Conservation (phyloP, 768 basidiomycete species). For the Amanita rimosa region DNA sequence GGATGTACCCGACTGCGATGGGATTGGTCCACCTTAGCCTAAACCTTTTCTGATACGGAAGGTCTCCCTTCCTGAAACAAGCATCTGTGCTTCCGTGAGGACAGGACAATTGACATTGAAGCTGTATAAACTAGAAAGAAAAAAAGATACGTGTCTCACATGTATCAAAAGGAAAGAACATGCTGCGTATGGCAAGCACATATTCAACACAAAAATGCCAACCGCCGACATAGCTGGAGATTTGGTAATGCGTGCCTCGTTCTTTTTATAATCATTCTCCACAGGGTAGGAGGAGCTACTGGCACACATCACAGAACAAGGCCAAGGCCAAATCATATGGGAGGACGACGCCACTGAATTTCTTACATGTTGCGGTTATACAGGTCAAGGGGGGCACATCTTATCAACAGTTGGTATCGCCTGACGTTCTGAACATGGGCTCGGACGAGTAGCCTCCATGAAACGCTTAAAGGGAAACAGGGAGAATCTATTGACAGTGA, state of each 20-base stretch:
- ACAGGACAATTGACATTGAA: neutral
- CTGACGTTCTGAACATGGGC: neutral
- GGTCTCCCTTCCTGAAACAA: neutral
- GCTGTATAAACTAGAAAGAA: neutral
- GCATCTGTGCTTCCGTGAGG: neutral
- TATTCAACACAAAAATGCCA: neutral
- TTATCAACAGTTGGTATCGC: neutral
- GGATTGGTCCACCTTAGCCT: neutral
- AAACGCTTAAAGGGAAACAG: neutral
- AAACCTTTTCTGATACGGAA: slow-evolving; percentile 4
- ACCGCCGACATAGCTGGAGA: neutral
- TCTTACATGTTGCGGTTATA: neutral
- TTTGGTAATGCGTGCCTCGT: neutral
- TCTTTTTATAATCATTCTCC: neutral
- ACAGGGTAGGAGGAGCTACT: neutral
- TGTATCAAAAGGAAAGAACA: neutral
- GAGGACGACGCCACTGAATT: neutral
- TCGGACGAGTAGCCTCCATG: neutral
- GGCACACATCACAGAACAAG: neutral
- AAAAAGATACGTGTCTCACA: neutral
- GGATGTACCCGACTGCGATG: neutral
- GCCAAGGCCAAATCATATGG: neutral
- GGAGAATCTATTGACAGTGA: neutral
- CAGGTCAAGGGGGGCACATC: neutral
- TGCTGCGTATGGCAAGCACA: neutral